Base-by-base conservation (phyloP, 2,329 filamentous ascomycete genomes). In the Penicillium sp. region DNA sequence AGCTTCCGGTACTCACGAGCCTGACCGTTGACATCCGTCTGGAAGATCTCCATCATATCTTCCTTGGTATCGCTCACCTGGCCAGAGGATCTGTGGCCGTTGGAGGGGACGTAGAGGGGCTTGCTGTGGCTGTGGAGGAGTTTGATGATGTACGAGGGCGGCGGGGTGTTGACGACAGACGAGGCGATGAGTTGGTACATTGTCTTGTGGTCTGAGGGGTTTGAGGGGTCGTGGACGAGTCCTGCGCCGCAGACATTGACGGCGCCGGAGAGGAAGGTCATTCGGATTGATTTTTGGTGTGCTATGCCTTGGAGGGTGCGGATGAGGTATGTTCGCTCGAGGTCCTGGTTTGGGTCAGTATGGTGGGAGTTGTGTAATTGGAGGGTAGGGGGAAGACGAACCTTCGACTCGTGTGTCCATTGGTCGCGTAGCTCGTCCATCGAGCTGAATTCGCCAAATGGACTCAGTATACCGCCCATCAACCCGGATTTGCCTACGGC, bases 1-100 rank as follows among this genome's bases (percentile, higher is more conserved):
- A 99, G 83, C 70, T 93, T 90, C 78, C 92, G 92, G 70, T 92
- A 82, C 74, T 97, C 93, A 46, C 92, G 83, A 0, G 87, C 81
- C 36, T 85, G 81, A n/a, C 94, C 93, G 53, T 88, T 91, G 16
- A 94, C 91, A 67, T 99, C 94, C 8, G 88, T 90, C 68, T 94
- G 91, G 83, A 99, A 99, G 65, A 99, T 95, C 79, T 99, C 94
- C 90, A 99, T 96, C 94, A 99, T 99, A 76, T 99, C 94, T 75
- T 99, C 94, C 76, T 99, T 97, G 46, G 94, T 99, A 73, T 99
- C 94, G 2, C 87, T 88, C 1, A 89, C 87, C 63, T 74, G 68
- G 9, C 85, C 84, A 55, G 91, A 86, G 58, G 80, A 83, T 62
- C 85, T 81, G 65, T 87, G 84, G n/a, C 93, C 93, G 74, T 99